Base-by-base conservation (phyloP, 176 grass and related monocot species). In the Oryza meridionalis region DNA sequence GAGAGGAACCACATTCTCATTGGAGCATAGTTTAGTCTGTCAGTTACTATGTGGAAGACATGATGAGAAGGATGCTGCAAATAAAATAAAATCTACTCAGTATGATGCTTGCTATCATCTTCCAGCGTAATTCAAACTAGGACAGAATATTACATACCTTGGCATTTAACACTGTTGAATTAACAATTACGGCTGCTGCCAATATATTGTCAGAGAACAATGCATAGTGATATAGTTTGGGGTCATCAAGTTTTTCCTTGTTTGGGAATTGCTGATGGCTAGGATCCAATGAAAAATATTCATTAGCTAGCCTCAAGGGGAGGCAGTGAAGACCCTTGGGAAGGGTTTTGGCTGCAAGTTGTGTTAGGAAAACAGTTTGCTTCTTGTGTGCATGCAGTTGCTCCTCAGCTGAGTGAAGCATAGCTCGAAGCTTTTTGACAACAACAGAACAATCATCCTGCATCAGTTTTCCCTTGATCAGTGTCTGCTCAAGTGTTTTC, bases 1-100 rank as follows among this genome's bases (percentile, higher is more conserved):
- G 90, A 88, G 49, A 97, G 75, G 79, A 97, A 97, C 95, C 92
- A 97, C 95, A 97, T 97, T 67, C 84, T 85, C 90, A 97, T 94
- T 64, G 95, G 86, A 66, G 92, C 86, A 29, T 91, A 94, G 83
- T 94, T 97, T 65, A 94, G 86, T 82, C 86, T 88, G 82, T 97
- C 95, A 13, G 92, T 97, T 40, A 94, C 90, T 83, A 97, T 93
- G 83, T 94, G 92, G 82, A 97, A 93, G 49, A 97, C 90, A 86
- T 94, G 90, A 37, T 88, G 78, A 58, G 85, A 80, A 65, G 95
- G 92, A 87, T 94, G 75, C 95, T 97, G 92, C 73, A 94, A 86
- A 76, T 45, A 47, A 79, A 79, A 73, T 68, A 75, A 61, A 35
- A 11, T 84, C 6, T 9, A 69, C 3, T 84, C 29, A 84, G 35